Conservation (phyloP, 345 rosid species). For the Eucalyptus brandiana region DNA sequence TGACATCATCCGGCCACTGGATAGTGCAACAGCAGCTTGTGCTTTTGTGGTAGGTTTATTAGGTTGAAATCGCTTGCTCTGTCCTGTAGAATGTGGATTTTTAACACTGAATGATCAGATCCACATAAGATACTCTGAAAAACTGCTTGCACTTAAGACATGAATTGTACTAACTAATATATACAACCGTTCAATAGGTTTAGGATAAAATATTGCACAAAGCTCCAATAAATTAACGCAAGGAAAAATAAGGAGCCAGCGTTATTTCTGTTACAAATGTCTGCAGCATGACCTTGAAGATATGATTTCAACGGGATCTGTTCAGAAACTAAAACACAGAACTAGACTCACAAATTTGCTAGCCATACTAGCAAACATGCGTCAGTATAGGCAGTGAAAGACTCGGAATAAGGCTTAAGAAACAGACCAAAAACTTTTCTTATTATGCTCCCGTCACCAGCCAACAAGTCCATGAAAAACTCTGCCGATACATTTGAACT, state of each 20-base stretch:
- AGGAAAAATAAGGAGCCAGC: background rate
- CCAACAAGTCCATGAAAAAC: conserved; percentile 62
- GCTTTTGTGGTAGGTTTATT: conserved; percentile 74
- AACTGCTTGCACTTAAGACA: background rate
- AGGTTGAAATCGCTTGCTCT: conserved; percentile 74
- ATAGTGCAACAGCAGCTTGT: conserved; percentile 75
- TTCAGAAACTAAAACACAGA: background rate
- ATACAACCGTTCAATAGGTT: background rate
- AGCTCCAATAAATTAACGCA: background rate
- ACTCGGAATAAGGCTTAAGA: background rate
- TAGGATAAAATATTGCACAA: background rate
- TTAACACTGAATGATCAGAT: background rate
- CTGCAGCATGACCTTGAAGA: background rate
- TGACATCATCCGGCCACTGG: conserved; percentile 58
- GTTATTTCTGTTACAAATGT: background rate
- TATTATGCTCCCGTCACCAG: conserved; percentile 55
- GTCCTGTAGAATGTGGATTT: conserved; percentile 28
- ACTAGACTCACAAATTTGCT: background rate
- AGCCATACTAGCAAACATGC: background rate
- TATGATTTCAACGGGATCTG: background rate
- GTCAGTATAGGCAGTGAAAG: background rate
- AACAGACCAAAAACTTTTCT: conserved; percentile 80
- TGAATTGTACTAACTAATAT: background rate
- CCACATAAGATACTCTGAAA: background rate
- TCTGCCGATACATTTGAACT: conserved; percentile 40